Base-by-base conservation (phyloP, 495 filamentous ascomycete genomes). In the Penicillium psychrofluorescens region DNA sequence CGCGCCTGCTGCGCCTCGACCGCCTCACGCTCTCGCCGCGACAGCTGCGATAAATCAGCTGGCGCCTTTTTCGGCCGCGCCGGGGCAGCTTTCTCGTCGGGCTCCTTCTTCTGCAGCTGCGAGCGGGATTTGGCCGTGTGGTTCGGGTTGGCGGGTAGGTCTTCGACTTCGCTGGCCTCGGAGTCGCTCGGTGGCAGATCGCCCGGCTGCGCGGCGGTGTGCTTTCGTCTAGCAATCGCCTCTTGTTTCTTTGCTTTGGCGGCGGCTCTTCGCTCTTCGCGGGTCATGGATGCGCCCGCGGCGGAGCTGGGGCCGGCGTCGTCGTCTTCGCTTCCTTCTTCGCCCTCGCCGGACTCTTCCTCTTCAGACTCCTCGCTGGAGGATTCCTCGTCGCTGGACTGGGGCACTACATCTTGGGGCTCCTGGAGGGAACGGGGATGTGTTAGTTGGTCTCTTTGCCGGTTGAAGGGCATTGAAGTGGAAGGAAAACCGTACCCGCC, bases 201-300 rank as follows among this genome's bases (percentile, higher is more conserved):
- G 41, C 90, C 92, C 0, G 88, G 83, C 48, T 84, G 80, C 2
- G 87, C 79, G 36, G 76, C 66, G 13, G 72, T 63, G 29, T 77
- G 64, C 48, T 77, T 77, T 58, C 81, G 80, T 41, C 74, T 79
- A n/a, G 80, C 82, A 46, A 86, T 82, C 14, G 90, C 94, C 7
- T 88, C 90, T 49, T 85, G 81, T 66, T 98, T 98, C 60, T 84
- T 86, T 16, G 89, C 88, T 72, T 95, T 95, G 54, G 90, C 88
- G 41, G 84, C 84, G 22, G 83, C 83, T 55, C 82, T 84, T 54
- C 92, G 91, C 58, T 94, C 77, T 61, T 97, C 91, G 56, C 92
- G 88, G 45, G 79, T 90, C 63, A 87, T 58, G 41, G 79, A 77
- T 22, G 63, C 49, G 10, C 47, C n/a, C 13, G 52, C 51, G 8